Conservation (phyloP, 192 early-diverging fungal species). For the Rhizophagus clarus region DNA sequence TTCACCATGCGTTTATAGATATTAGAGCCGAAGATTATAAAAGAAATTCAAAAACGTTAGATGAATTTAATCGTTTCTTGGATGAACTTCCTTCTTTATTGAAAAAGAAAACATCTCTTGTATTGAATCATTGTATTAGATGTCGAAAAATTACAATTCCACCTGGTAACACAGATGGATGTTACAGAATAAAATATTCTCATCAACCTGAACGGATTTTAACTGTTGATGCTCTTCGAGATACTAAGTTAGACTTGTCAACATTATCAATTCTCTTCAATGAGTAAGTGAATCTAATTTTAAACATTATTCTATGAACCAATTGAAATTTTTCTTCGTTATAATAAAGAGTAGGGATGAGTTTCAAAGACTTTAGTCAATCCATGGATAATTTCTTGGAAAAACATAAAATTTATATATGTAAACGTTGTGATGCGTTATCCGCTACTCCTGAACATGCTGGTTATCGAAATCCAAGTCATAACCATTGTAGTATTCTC, state of each 20-base stretch:
- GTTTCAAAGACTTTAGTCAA: neutral
- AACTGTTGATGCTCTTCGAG: neutral
- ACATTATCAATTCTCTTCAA: neutral
- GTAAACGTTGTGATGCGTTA: neutral
- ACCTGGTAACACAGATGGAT: neutral
- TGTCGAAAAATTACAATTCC: neutral
- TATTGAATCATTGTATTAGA: neutral
- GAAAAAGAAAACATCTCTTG: neutral
- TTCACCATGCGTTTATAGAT: neutral
- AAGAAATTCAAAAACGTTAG: neutral
- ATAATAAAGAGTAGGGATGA: neutral
- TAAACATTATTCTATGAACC: neutral
- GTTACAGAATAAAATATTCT: neutral
- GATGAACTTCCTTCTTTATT: slow-evolving; percentile 10
- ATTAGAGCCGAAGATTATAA: slow-evolving; percentile 17
- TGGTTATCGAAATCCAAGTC: slow-evolving; percentile 7
- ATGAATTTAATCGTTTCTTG: slow-evolving; percentile 2
- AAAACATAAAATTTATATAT: slow-evolving; percentile 15
- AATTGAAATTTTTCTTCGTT: neutral
- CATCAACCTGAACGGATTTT: neutral
- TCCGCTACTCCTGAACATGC: slow-evolving; percentile 1
- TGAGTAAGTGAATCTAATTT: neutral
- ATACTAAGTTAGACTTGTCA: neutral
- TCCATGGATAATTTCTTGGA: slow-evolving; percentile 4
- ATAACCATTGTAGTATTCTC: neutral